These are phyloP conservation scores for Penicillium ochrochloron DNA, from an alignment of 495 filamentous ascomycete genomes.

Conservation along the genomic window DNA sequence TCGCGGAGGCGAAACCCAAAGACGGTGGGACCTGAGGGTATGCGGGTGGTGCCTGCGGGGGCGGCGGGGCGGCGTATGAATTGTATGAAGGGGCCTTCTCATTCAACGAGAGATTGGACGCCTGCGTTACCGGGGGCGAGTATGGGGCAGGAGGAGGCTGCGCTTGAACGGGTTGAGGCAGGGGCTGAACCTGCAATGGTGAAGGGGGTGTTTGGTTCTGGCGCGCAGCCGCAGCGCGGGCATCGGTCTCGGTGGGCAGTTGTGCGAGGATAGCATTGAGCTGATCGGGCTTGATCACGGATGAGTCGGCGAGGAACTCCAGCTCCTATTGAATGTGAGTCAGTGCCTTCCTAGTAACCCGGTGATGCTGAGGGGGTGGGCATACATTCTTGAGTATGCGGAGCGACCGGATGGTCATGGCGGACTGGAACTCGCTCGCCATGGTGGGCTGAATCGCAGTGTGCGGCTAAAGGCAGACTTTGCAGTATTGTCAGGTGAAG, in stretches of 20 bases:
- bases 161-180: constrained; percentile 40
- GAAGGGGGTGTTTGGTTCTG: constrained; percentile 13
- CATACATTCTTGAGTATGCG: constrained; percentile 81
- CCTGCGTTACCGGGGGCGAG: constrained; percentile 49
- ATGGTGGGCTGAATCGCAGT: constrained; percentile 32
- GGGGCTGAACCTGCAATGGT: constrained; percentile 21
- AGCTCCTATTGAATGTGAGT: constrained; percentile 70
- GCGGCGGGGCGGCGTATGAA: constrained; percentile 52
- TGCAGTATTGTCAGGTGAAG: background rate
- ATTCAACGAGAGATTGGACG: constrained; percentile 51
- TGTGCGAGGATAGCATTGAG: constrained; percentile 72
- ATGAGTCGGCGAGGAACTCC: constrained; percentile 81
- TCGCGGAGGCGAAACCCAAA: constrained; percentile 73
- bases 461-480: background rate
- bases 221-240: constrained; percentile 38
- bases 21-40: constrained; percentile 60
- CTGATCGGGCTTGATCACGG: constrained; percentile 70
- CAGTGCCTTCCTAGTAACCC: constrained; percentile 9
- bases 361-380: constrained; percentile 24
- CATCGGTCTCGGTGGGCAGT: constrained; percentile 66
- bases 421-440: constrained; percentile 47
- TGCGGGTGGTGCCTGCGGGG: constrained; percentile 56
- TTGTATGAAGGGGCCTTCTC: constrained; percentile 60
- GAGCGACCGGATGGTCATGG: constrained; percentile 78
- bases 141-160: constrained; percentile 46